Evolutionary conservation across 768 basidiomycete species (phyloP).

Genomic region (Serendipita sp.): DNA sequence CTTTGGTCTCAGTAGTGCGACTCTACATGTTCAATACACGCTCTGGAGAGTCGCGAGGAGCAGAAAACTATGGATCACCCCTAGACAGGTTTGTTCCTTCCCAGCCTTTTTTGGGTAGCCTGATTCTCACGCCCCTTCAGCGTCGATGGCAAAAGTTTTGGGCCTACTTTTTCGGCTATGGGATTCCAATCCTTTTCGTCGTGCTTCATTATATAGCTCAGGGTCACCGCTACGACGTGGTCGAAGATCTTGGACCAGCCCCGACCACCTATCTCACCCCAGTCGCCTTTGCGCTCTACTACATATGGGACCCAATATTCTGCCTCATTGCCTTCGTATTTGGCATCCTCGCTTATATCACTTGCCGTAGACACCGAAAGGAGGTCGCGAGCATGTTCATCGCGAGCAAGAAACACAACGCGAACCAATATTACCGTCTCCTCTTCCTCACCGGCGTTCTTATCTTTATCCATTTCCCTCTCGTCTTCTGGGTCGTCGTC

Average conservation of each 20-base stretch:
- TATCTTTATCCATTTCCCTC: not conserved
- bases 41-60: not conserved
- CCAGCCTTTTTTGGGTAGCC: too few species aligned
- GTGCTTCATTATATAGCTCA: constrained; percentile 30
- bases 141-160: too few species aligned
- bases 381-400: not conserved
- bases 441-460: not conserved
- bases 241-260: constrained; percentile 41
- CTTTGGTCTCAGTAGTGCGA: not conserved
- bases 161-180: not conserved
- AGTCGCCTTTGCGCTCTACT: constrained; percentile 29
- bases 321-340: not conserved
- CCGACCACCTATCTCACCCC: constrained; percentile 35
- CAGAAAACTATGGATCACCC: not conserved
- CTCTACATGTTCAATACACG: not conserved
- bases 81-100: not conserved
- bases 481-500: not conserved
- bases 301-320: constrained; percentile 15
- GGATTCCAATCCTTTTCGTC: not conserved
- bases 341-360: not conserved
- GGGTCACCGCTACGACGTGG: constrained; percentile 45
- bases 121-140: too few species aligned
- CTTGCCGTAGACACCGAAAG: not conserved
- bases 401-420: not conserved
- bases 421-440: not conserved